Base-by-base conservation (phyloP, 73 alveolate species). In the Uronychia binucleata region DNA sequence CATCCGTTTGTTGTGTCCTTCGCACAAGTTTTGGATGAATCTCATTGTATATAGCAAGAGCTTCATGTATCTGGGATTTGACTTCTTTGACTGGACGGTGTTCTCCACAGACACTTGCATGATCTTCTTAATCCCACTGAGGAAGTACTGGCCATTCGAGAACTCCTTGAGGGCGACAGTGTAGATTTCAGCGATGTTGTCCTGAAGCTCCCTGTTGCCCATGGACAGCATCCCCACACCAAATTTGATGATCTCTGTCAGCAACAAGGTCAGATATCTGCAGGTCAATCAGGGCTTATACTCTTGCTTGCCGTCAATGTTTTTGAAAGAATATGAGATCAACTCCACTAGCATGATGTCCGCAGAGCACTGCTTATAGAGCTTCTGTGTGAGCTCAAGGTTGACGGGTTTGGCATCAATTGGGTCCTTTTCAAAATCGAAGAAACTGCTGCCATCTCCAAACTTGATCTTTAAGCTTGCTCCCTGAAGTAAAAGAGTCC, bases 1-100 rank as follows among this genome's bases (percentile, higher is more conserved):
- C 81, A 75, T 75, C 27, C 30, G 59, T 26, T 32, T 28, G 58
- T 75, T 75, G 58, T 75, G 81, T 8, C 81, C 81, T 75, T 75
- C 81, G 30, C 81, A 75, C 35, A 75, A 5, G 58, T 75, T 75
- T 30, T 75, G 32, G 25, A 75, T 26, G 19, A 46, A 46, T 46
- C 67, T 46, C 67, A 46, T 46, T 46, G 67, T 46, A 46, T 46
- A 46, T 8, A 75, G 32, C 8, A 75, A 30, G 58, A 28, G 32
- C 30, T 28, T 28, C n/a, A 32, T 13, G 1, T 8, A 26, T 25
- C 28, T 8, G 1, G 32, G n/a, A 26, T 75, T 32, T 28, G 28
- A 28, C 30, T 75, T 28, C 58, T 30, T 75, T 1, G 59, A 8
- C 27, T 75, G 25, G n/a, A 75, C 30, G n/a, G 59, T 13, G 28